Evolutionary conservation across 345 rosid species (phyloP), one percentile per base, ranked within the genome.

Genomic region (Adansonia digitata): DNA sequence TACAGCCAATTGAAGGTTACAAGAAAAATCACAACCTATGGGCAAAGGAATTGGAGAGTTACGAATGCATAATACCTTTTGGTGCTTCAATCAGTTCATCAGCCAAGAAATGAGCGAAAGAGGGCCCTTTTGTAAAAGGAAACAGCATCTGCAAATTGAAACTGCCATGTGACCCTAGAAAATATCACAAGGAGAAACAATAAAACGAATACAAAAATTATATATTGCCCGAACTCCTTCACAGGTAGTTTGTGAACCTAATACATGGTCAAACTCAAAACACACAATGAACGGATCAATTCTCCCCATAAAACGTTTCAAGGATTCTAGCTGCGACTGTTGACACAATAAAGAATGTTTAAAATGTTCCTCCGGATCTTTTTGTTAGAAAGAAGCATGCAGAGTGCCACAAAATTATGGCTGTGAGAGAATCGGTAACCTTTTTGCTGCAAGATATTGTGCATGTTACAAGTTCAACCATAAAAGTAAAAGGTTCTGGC

Each of bases 391-490:
- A 43, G 49, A 64, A 42, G 43, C 35, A 74, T 31, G 59, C 11
- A 69, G 46, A 72, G 29, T 4, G 71, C 69, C 26, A 68, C 56
- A 75, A 75, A 27, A 70, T 31, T 5, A 73, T 27, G 72, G 46
- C 64, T 76, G n/a, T n/a, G 5, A 68, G 73, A 7, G 57, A 74
- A 79, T 52, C 72, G 67, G 68, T 75, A 62, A 59, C 76, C 24
- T 69, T 81, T 81, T 71, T 75, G 71, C 80, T n/a, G 67, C 75
- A 77, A 62, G 73, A 77, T 73, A 72, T 69, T 51, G 74, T 80
- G 82, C 83, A 85, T 72, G 74, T 76, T 77, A 89, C 84, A 87
- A 77, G 55, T 78, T 82, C 76, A 83, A 81, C 85, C 75, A 84
- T 83, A 80, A 81, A 84, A 81, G 86, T 85, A 87, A 87, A 85